Evolutionary conservation across 352 stramenopile species (phyloP), one percentile per base, ranked within the genome.

Genomic region (Globisporangium iwayamae): DNA sequence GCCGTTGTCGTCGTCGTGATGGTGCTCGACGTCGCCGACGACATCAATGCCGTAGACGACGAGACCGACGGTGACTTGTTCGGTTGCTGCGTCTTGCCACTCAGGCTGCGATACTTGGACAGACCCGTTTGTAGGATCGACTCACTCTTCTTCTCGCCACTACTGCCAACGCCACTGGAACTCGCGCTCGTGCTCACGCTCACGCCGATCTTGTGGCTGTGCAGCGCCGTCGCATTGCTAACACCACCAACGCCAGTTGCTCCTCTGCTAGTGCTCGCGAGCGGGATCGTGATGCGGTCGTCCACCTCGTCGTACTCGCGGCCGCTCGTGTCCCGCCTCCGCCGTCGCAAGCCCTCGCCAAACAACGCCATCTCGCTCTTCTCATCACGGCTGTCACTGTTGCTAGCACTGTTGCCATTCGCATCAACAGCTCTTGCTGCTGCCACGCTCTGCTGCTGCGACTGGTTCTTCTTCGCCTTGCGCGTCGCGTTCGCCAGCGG

Each of bases 211-310:
- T 13, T 30, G 34, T 57, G 32, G 18, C 8, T 56, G 13, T 46
- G 39, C 39, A 46, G 13, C 39, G 39, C 39, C 39, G 39, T 14
- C 39, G 14, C 14, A 46, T 18, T n/a, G 39, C 56, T 48, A 41
- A 14, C 11, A 3, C 34, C 11, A 39, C 34, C 34, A 39, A 11
- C 9, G 60, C 78, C 73, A 66, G 74, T 73, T 60, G 74, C 72
- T 55, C 65, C 51, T 48, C 75, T 82, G 65, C 77, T 78, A 52
- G 57, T 69, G 36, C 45, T 57, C 53, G 57, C 66, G 38, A 91
- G 56, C n/a, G 83, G 83, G 69, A 91, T 89, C 14, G 80, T 80
- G 63, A 91, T 91, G 70, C 77, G 67, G 58, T 77, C 81, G 71
- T 91, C 83, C 64, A 91, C 83, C 28, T 87, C 82, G 54, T 83